Evolutionary conservation across 164 flowering plant species (phyloP), one percentile per base, ranked within the genome.

Genomic region (Sextonia rubra): DNA sequence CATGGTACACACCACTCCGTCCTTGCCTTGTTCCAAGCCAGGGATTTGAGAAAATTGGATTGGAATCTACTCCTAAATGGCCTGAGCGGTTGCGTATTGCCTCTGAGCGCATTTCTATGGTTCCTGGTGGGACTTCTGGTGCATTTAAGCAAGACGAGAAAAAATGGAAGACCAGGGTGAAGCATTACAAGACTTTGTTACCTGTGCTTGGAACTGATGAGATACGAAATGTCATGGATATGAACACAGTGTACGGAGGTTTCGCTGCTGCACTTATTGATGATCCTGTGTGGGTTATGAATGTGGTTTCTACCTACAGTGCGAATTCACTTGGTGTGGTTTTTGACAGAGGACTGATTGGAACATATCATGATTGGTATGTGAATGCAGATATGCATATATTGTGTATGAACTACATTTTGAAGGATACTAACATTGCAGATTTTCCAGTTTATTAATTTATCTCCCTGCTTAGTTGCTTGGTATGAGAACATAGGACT

Each of bases 221-320:
- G 85, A 88, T 95, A 29, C 77, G 98, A 74, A 93, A 95, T 78
- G 95, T 93, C 12, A 95, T 95, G 99, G 99, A 95, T 78, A 90
- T 95, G 97, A 93, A 95, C 70, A 93, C 99, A 0, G 77, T 82
- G 44, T 95, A 85, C 76, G 99, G 99, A 77, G 99, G 98, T 66
- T 90, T 95, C 72, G 99, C 99, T 65, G 96, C 98, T 3, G 89
- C 94, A 44, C 32, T 91, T 75, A 73, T 86, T 32, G 83, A 83
- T 65, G 88, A 85, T 86, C 99, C 98, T 17, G 58, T 93, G 69
- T 95, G 99, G 99, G 97, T 93, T 63, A 95, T 95, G 98, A 95
- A 95, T 71, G 98, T 90, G 18, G 95, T 93, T 66, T 95, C 99
- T 71, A 91, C 99, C 55, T 91, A 95, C 73, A 85, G 89, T 71